phyloP scores from a whole-genome alignment of 345 rosid species.

The Nephelium lappaceum region DNA sequence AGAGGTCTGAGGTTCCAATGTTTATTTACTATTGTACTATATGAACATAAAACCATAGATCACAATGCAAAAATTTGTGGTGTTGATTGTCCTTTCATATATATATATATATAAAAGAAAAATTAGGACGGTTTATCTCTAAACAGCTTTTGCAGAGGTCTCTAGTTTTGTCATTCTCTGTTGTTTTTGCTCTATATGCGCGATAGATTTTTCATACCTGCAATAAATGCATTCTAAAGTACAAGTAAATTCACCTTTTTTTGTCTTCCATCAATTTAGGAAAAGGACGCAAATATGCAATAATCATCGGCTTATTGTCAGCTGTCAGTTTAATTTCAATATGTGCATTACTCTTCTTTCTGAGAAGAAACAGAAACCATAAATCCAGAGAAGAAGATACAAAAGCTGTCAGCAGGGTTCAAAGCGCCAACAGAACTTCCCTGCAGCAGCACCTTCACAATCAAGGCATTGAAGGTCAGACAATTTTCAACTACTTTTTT shows the following conservation, averaged over 20 bases:
- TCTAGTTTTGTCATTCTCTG: not conserved
- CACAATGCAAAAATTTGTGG: too few relatives aligned
- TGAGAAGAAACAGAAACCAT: slow-evolving; percentile 20
- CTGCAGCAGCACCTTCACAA: slow-evolving; percentile 12
- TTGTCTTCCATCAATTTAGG: slow-evolving; percentile 18
- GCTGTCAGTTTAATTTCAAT: slow-evolving; percentile 19
- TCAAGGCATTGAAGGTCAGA: slow-evolving; percentile 28
- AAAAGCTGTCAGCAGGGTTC: slow-evolving; percentile 15
- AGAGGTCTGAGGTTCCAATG: not conserved
- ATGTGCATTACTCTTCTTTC: slow-evolving; percentile 17
- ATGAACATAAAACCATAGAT: too few relatives aligned
- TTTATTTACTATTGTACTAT: not conserved
- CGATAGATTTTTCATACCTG: not conserved
- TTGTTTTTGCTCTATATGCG: not conserved
- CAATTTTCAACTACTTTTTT: not conserved
- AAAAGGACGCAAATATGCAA: slow-evolving; percentile 1
- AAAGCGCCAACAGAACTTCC: slow-evolving; percentile 21
- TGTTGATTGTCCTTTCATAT: too few relatives aligned
- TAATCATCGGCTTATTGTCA: slow-evolving; percentile 17
- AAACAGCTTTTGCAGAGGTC: not conserved
- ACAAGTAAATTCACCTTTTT: not conserved
- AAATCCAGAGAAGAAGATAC: slow-evolving; percentile 3
- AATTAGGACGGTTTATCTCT: too few relatives aligned
- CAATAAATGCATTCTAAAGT: not conserved
- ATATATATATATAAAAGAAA: too few relatives aligned